phyloP scores from a whole-genome alignment of 441 rosid species.

The Pelargonium citronellum region DNA sequence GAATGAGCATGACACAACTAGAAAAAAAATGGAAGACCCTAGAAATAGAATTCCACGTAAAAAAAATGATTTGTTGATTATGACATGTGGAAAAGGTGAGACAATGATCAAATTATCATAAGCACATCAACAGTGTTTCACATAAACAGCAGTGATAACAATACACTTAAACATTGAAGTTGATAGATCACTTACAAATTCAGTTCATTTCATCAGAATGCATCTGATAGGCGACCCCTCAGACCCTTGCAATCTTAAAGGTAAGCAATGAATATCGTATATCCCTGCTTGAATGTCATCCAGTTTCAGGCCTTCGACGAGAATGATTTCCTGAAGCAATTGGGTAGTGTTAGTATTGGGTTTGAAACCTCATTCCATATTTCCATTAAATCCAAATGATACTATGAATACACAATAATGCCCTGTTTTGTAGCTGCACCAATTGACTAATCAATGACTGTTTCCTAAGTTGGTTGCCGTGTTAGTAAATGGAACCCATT shows the following conservation, averaged over 20 bases:
- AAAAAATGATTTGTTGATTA: too few relatives aligned
- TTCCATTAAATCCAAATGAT: background rate
- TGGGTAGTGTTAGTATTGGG: background rate
- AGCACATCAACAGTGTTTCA: background rate
- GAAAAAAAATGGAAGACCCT: too few relatives aligned
- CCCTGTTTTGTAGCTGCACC: background rate
- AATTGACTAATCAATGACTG: background rate
- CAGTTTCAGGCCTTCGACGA: conserved; percentile 27
- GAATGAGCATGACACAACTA: background rate
- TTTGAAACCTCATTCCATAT: background rate
- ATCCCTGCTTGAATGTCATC: conserved; percentile 22
- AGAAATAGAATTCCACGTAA: too few relatives aligned
- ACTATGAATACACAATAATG: background rate
- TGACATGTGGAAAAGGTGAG: too few relatives aligned
- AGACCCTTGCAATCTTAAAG: conserved; percentile 23
- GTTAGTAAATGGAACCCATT: background rate
- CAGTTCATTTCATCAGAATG: conserved; percentile 23
- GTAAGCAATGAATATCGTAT: conserved; percentile 27
- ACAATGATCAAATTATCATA: too few relatives aligned
- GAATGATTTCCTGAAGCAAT: conserved; percentile 20
- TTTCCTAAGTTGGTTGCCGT: background rate
- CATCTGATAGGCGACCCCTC: conserved; percentile 30
- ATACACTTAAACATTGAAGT: background rate
- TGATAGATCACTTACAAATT: background rate
- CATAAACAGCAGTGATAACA: background rate